Conservation (phyloP, 2,329 filamentous ascomycete species). For the Coniosporium tulheliwenetii region DNA sequence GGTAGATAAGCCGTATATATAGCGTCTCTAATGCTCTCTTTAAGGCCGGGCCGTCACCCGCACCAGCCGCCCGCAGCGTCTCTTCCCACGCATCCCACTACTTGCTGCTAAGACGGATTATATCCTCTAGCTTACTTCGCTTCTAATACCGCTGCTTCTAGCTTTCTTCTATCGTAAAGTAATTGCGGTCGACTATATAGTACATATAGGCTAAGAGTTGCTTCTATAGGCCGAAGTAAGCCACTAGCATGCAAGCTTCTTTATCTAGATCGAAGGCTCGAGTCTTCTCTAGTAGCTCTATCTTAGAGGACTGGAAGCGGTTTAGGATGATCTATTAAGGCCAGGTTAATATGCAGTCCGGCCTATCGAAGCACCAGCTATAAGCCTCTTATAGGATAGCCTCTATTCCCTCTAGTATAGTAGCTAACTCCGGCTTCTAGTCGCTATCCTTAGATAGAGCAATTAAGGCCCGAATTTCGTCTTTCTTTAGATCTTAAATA, state of each 20-base stretch:
- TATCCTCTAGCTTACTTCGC: background rate
- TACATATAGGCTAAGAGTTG: background rate
- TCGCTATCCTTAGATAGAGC: slow-evolving; percentile 1
- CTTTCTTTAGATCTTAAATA: slow-evolving; percentile 3
- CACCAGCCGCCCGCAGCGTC: background rate
- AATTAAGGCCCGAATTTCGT: slow-evolving; percentile 4
- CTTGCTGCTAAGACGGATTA: background rate
- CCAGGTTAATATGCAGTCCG: slow-evolving; percentile 5
- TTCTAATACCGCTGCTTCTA: background rate
- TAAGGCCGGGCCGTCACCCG: too few species aligned
- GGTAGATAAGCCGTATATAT: too few species aligned
- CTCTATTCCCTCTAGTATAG: background rate
- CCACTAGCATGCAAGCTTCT: too few species aligned
- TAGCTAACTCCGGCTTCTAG: too few species aligned
- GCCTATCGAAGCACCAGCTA: slow-evolving; percentile 4
- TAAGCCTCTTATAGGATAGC: slow-evolving; percentile 4
- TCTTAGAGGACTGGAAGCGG: slow-evolving; percentile 1
- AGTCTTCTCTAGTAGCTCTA: slow-evolving; percentile 3
- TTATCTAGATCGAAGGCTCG: too few species aligned
- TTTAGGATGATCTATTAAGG: slow-evolving; percentile 3
- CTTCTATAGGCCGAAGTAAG: too few species aligned
- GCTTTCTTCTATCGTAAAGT: background rate
- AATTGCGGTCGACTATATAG: background rate
- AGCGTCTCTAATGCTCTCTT: too few species aligned
- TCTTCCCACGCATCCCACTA: background rate